A percentile compares a stretch with the other conserved stretches of the same genome.
Evolutionary conservation across 306 rosid genomes (phyloP).

Genomic region (Hippophae gyantsensis): DNA sequence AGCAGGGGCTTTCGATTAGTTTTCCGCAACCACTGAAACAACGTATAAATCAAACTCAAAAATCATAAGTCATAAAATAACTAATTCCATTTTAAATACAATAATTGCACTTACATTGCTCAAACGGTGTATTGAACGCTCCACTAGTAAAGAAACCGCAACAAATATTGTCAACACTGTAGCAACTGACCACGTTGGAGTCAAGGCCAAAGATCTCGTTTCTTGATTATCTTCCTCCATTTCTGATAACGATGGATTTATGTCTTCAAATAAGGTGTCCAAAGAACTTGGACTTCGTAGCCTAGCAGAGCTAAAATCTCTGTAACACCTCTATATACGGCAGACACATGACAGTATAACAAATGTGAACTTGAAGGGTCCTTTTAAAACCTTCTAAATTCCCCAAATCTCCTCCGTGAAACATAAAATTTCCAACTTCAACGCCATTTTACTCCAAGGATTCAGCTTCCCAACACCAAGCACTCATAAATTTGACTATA

Average conservation of each 20-base stretch:
- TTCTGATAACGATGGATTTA: slow-evolving; percentile 20
- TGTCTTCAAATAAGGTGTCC: not conserved
- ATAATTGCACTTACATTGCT: slow-evolving; percentile 31
- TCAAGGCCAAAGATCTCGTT: slow-evolving; percentile 84
- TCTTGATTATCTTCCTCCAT: slow-evolving; percentile 53
- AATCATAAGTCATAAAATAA: too few relatives aligned
- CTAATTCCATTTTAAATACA: too few relatives aligned
- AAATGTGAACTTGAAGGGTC: too few relatives aligned
- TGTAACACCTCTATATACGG: too few relatives aligned
- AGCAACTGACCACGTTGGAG: slow-evolving; percentile 99
- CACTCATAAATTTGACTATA: too few relatives aligned
- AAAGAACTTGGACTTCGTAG: not conserved
- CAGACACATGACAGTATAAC: too few relatives aligned
- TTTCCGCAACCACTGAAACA: slow-evolving; percentile 73
- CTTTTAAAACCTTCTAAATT: too few relatives aligned
- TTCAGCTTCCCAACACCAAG: too few relatives aligned
- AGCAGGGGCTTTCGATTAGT: slow-evolving; percentile 87
- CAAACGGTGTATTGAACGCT: slow-evolving; percentile 76
- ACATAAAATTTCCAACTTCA: too few relatives aligned
- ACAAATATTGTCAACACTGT: slow-evolving; percentile 81
- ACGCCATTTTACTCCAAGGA: too few relatives aligned
- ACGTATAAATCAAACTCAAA: slow-evolving; percentile 11
- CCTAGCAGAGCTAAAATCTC: too few relatives aligned
- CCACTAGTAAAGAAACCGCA: slow-evolving; percentile 84
- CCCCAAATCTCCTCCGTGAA: too few relatives aligned